Evolutionary conservation across 306 rosid genomes (phyloP), one percentile per base, ranked within the genome.

Genomic region (Lathyrus tuberosus): DNA sequence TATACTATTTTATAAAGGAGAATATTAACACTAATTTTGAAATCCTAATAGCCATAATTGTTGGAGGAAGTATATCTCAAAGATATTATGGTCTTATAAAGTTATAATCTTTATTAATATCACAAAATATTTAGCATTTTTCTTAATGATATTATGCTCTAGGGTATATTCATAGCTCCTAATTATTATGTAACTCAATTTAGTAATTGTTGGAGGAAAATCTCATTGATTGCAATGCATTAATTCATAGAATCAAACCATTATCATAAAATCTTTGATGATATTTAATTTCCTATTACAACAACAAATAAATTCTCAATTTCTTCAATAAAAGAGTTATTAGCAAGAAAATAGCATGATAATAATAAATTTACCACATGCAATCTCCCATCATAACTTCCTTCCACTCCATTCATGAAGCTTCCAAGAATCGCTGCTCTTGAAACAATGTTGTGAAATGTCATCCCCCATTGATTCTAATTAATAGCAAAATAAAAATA

Each of bases 361-460:
- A 12, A 1, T 42, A 53, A 1, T 2, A 11, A 53, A 58, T 71
- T 72, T 79, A 89, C 96, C 88, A 89, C 83, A 12, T 89, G 86
- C 46, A 89, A 4, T 62, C 60, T 75, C 31, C 79, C 86, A 48
- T 83, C 76, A 30, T 66, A 81, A 67, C 70, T 67, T 80, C 79
- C 81, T 59, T 74, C 79, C 14, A 10, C 38, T 67, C 81, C 86
- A 18, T 72, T 20, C 16, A 71, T 37, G 31, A 84, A 69, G 11
- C 77, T 70, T 70, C 80, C 81, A 16, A 89, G 73, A 1, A 69
- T 0, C 24, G 28, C 5, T 47, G 85, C 65, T 70, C 65, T 72
- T 35, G 84, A 79, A 16, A 86, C 90, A 67, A 89, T 70, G 13
- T 43, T 83, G 62, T 77, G 46, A 69, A 86, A 89, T 13, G 8